A percentile compares a stretch with the other conserved stretches of the same genome.
These are phyloP conservation scores for Diospyros lotus DNA, from an alignment of 148 eudicot species.

Conservation along the genomic window DNA sequence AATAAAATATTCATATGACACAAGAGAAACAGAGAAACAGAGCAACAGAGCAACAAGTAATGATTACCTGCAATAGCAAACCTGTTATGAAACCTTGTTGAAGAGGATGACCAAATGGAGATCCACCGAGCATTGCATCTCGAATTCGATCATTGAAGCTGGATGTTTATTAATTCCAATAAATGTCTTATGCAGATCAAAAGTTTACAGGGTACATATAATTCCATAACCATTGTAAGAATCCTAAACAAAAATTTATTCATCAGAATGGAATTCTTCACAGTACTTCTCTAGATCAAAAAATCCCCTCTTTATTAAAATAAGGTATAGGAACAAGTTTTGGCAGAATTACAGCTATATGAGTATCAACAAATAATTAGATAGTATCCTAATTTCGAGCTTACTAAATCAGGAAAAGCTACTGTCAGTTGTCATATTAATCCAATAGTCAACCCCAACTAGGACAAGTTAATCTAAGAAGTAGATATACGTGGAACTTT, in stretches of 20 bases:
- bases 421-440: neutral
- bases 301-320: neutral
- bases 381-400: neutral
- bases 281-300: neutral
- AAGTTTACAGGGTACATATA: no score
- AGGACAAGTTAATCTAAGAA: neutral
- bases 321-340: neutral
- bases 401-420: neutral
- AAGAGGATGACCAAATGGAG: conserved; percentile 95
- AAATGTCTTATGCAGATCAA: no score
- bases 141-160: conserved; percentile 98
- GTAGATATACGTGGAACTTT: neutral
- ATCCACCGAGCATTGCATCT: conserved; percentile 94
- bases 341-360: neutral
- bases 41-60: neutral
- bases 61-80: conserved; percentile 68
- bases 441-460: neutral
- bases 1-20: neutral
- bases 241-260: no score
- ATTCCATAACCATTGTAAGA: no score
- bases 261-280: neutral
- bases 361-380: neutral
- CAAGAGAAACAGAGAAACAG: neutral
- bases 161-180: neutral
- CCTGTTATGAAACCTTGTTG: conserved; percentile 98